Conservation (phyloP, 495 filamentous ascomycete species). For the Bacidia rubella region DNA sequence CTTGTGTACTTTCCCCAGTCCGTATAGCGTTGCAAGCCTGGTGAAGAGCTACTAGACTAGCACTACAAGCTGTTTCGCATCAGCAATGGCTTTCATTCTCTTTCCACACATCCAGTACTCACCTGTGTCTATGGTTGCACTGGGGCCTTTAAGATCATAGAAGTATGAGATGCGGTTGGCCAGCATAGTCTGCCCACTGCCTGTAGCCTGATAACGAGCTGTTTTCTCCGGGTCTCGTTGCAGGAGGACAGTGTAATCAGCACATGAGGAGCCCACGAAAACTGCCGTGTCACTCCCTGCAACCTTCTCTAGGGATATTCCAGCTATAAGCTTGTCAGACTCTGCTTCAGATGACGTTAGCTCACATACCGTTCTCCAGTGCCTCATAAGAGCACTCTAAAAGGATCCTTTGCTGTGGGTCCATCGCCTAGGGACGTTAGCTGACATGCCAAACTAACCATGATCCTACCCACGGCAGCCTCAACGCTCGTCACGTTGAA, state of each 20-base stretch:
- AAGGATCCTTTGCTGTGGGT: slow-evolving; percentile 28
- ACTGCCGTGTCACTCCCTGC: slow-evolving; percentile 12
- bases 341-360: neutral
- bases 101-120: slow-evolving; percentile 4
- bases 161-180: slow-evolving; percentile 21
- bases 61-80: slow-evolving; percentile 25
- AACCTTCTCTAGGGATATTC: slow-evolving; percentile 12
- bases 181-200: slow-evolving; percentile 15
- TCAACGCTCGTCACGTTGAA: slow-evolving; percentile 38
- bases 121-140: slow-evolving; percentile 20
- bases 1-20: slow-evolving; percentile 30
- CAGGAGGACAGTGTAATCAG: slow-evolving; percentile 11
- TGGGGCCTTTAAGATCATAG: slow-evolving; percentile 15
- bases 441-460: slow-evolving; percentile 24
- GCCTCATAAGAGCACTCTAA: slow-evolving; percentile 39
- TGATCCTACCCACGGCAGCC: slow-evolving; percentile 13
- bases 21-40: slow-evolving; percentile 34
- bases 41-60: slow-evolving; percentile 38
- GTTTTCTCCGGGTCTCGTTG: slow-evolving; percentile 4
- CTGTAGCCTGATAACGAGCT: slow-evolving; percentile 23
- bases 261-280: slow-evolving; percentile 6
- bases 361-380: slow-evolving; percentile 31
- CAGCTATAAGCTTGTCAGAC: neutral
- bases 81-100: slow-evolving; percentile 28
- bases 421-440: slow-evolving; percentile 20